Conservation (phyloP, 148 eudicot genomes). For the Camellia granthamiana region DNA sequence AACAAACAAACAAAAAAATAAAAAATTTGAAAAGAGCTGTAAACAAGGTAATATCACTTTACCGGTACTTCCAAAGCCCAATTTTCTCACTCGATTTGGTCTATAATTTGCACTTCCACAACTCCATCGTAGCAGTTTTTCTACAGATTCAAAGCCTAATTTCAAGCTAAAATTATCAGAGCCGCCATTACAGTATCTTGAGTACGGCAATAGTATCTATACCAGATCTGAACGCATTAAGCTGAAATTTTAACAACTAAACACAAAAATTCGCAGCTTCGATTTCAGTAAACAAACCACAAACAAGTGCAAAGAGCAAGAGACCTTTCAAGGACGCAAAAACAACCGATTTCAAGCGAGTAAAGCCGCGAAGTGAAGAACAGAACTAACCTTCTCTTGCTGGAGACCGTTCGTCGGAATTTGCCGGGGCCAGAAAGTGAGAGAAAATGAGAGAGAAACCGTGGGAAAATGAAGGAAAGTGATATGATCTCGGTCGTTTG, state of each 20-base stretch:
- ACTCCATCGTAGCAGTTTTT: not conserved
- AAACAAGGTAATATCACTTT: not conserved
- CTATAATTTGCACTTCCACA: not conserved
- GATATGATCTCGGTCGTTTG: constrained; percentile 11
- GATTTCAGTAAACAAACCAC: not conserved
- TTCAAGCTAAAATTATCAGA: not conserved
- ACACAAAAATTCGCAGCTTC: not conserved
- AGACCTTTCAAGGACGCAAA: not conserved
- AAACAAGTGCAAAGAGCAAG: constrained; percentile 3
- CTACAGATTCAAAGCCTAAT: not conserved
- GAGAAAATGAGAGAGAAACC: constrained; percentile 13
- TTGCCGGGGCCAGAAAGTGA: constrained; percentile 17
- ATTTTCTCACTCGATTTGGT: not conserved
- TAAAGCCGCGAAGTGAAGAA: not conserved
- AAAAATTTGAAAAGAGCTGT: not conserved
- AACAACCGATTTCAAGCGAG: not conserved
- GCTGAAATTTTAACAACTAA: not conserved
- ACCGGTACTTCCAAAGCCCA: not conserved
- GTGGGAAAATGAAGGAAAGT: not conserved
- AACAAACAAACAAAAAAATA: not conserved
- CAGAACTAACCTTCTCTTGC: constrained; percentile 1
- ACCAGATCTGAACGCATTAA: constrained; percentile 13
- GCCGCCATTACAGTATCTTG: not conserved
- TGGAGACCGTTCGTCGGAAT: constrained; percentile 11
- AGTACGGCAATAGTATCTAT: not conserved